A percentile compares a stretch with the other conserved stretches of the same genome.
Evolutionary conservation across 2,329 filamentous ascomycete species (phyloP).

Genomic region (Neophaeococcomyces aloes): DNA sequence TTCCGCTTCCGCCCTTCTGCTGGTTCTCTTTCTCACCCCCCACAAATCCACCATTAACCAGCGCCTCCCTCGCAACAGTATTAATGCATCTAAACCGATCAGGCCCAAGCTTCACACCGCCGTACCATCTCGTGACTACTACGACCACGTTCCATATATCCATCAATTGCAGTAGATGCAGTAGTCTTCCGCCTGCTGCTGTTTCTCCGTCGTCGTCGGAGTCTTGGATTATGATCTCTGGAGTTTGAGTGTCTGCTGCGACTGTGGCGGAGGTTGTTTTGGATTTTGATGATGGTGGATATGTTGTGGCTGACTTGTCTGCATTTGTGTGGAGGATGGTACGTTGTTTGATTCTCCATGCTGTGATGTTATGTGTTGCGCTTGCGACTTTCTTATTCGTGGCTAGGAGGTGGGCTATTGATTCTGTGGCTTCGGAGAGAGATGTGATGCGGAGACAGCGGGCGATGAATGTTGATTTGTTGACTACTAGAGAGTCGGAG

Average conservation of each 20-base stretch:
- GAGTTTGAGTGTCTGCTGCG: constrained; percentile 29
- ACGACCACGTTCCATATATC: constrained; percentile 87
- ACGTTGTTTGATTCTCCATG: constrained; percentile 70
- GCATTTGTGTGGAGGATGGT: too few relatives aligned
- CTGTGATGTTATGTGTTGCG: constrained; percentile 91
- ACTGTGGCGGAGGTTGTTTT: too few relatives aligned
- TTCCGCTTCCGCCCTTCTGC: not conserved
- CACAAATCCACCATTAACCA: constrained; percentile 65
- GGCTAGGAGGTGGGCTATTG: constrained; percentile 63
- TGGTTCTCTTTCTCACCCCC: constrained; percentile 37
- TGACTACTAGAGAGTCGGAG: constrained; percentile 64
- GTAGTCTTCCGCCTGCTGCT: constrained; percentile 71
- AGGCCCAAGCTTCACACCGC: constrained; percentile 78
- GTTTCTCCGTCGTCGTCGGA: constrained; percentile 95
- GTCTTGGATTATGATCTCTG: constrained; percentile 61
- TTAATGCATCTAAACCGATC: constrained; percentile 88
- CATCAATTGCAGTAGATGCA: constrained; percentile 92
- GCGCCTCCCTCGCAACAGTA: constrained; percentile 67
- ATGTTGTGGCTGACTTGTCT: too few relatives aligned
- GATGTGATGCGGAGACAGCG: constrained; percentile 51
- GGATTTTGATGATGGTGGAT: too few relatives aligned
- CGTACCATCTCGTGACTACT: constrained; percentile 91
- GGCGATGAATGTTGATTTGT: constrained; percentile 80
- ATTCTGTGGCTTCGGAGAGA: constrained; percentile 58
- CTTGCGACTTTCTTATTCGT: constrained; percentile 75